phyloP scores from a whole-genome alignment of 208 protist genomes.

The Jaenimonas drosophilae region DNA sequence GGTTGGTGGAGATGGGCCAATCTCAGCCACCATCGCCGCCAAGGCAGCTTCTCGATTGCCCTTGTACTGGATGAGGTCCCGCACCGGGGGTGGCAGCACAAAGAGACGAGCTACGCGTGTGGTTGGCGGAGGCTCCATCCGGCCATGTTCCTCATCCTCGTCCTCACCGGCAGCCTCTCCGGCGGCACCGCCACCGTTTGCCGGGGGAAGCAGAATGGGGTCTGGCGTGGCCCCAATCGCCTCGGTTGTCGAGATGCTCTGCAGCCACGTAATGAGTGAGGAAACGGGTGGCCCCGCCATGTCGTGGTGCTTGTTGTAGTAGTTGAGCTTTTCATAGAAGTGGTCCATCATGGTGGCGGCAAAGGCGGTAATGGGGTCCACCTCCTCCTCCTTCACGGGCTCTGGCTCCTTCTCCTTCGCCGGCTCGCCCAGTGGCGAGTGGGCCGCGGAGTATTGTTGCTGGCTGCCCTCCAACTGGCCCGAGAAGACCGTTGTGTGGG shows the following conservation, averaged over 20 bases:
- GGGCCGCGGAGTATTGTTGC: neutral
- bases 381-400: neutral
- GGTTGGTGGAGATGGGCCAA: too few species aligned
- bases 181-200: conserved; percentile 6
- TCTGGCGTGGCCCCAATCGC: conserved; percentile 20
- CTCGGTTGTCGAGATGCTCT: conserved; percentile 40
- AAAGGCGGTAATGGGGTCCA: too few species aligned
- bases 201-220: conserved; percentile 9
- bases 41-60: conserved; percentile 1
- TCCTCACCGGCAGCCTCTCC: conserved; percentile 3
- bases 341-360: neutral
- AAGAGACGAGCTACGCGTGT: conserved; percentile 31
- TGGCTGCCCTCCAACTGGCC: neutral
- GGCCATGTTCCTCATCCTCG: conserved; percentile 6
- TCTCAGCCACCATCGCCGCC: too few species aligned
- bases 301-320: conserved; percentile 16
- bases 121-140: conserved; percentile 10
- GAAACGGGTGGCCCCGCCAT: conserved; percentile 9
- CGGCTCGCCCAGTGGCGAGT: neutral
- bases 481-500: neutral
- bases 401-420: neutral
- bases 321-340: conserved; percentile 16
- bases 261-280: conserved; percentile 53
- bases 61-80: conserved; percentile 7
- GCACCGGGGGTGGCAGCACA: conserved; percentile 18